Base-by-base conservation (phyloP, 202 grass and related monocot genomes). In the Panicum hallii region DNA sequence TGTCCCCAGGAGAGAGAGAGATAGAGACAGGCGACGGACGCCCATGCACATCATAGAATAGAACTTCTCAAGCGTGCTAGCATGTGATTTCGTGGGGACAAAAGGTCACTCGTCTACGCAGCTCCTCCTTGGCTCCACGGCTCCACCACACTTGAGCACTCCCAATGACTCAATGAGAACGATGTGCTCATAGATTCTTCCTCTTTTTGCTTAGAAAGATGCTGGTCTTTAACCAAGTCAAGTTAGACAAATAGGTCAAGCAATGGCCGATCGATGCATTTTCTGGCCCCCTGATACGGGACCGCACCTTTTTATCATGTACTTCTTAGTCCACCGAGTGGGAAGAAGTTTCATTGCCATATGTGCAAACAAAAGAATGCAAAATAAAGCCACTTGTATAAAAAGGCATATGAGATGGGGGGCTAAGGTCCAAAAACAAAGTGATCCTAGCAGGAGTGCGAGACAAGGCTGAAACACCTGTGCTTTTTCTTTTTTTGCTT, bases 61-160 rank as follows among this genome's bases (percentile, higher is more conserved):
- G 57, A 61, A 61, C 57, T 62, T 62, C 63, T 64, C 11, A 64
- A 36, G 26, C 26, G 62, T 36, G 62, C 12, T 36, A 64, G 5
- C 30, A 7, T 36, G 62, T 64, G 62, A 65, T 65, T 65, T 65
- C 63, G 63, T 38, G 60, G 60, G 60, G 30, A 40, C 30, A 67
- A 67, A 67, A 67, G 34, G 64, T 41, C 15, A 15, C 64, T 10
- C 16, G 15, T 20, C 64, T 4, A 67, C 64, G 36, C 64, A 42
- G 15, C 64, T 20, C 64, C 64, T 67, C 36, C 64, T 41, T 9
- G 64, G 64, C 64, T 67, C 64, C 34, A 65, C 64, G 34, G 56
- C 56, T 60, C n/a, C 56, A 60, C 56, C 56, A 60, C 9, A 26
- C 8, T 60, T 53, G 49, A 53, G 49, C 49, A 6, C 49, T 53